Evolutionary conservation across 768 basidiomycete genomes (phyloP).

Genomic region (Kondoa malvinella): DNA sequence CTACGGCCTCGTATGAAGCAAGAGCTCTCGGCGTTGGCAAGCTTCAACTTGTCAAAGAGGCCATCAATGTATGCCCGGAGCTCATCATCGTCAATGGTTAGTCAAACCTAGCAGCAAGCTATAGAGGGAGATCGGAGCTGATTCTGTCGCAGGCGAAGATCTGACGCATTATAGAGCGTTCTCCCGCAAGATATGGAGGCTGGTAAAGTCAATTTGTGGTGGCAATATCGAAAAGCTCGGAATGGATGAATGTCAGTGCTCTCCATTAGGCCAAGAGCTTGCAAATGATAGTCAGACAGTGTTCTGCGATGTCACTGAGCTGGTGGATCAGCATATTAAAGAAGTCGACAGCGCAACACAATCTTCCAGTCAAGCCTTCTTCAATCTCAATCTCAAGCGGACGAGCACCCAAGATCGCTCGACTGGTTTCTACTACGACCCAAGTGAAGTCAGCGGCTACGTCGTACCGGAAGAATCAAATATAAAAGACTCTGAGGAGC

Average conservation of each 20-base stretch:
- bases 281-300: slow-evolving; percentile 22
- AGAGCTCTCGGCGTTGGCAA: slow-evolving; percentile 23
- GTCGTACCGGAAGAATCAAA: slow-evolving; percentile 7
- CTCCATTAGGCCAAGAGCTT: background rate
- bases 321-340: slow-evolving; percentile 17
- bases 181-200: slow-evolving; percentile 19
- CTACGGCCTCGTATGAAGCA: slow-evolving; percentile 25
- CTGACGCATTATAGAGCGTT: slow-evolving; percentile 24
- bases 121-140: background rate
- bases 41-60: slow-evolving; percentile 20
- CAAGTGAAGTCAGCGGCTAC: slow-evolving; percentile 5
- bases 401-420: background rate
- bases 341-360: background rate
- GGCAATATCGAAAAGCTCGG: slow-evolving; percentile 24
- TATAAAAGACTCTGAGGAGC: background rate
- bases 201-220: slow-evolving; percentile 19
- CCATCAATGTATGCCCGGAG: slow-evolving; percentile 17
- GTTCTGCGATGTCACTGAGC: slow-evolving; percentile 23
- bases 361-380: slow-evolving; percentile 6
- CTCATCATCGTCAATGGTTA: slow-evolving; percentile 25
- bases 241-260: background rate
- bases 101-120: background rate
- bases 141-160: slow-evolving; percentile 9
- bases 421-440: slow-evolving; percentile 19
- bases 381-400: slow-evolving; percentile 11